A percentile compares a stretch with the other conserved stretches of the same genome.
Evolutionary conservation across 2,329 filamentous ascomycete genomes (phyloP).

Genomic region (Xylariaceae sp.): DNA sequence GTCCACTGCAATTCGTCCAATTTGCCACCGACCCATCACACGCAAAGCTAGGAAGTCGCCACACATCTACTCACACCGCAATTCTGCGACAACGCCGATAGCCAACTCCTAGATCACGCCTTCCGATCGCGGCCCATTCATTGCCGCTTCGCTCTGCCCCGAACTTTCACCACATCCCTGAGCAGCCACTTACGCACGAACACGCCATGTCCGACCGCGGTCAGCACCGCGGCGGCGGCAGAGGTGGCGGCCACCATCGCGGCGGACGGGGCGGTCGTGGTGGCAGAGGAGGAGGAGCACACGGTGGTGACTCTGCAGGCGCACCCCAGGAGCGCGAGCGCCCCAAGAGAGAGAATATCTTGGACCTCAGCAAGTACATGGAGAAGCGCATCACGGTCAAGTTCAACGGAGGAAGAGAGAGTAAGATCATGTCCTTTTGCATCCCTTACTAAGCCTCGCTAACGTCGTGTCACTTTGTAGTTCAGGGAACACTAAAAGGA

Average conservation of each 20-base stretch:
- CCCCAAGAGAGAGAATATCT: slow-evolving; percentile 98
- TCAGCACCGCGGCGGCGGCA: slow-evolving; percentile 47
- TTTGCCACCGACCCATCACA: too few relatives aligned
- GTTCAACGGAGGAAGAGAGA: slow-evolving; percentile 91
- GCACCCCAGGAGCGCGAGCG: slow-evolving; percentile 60
- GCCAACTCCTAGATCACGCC: too few relatives aligned
- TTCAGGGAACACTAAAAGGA: slow-evolving; percentile 85
- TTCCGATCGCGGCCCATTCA: neutral
- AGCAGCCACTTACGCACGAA: slow-evolving; percentile 14
- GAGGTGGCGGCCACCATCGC: slow-evolving; percentile 38
- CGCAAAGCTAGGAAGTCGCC: too few relatives aligned
- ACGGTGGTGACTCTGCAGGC: slow-evolving; percentile 44
- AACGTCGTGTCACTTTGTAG: slow-evolving; percentile 43
- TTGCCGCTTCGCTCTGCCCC: neutral
- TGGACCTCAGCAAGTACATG: slow-evolving; percentile 94
- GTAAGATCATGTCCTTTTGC: slow-evolving; percentile 45
- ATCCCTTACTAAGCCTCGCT: neutral
- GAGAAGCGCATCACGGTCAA: slow-evolving; percentile 95
- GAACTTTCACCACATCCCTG: neutral
- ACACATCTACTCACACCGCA: too few relatives aligned
- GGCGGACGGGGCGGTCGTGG: slow-evolving; percentile 40
- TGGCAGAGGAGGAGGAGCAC: slow-evolving; percentile 41
- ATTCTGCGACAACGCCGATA: too few relatives aligned
- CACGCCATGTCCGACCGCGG: slow-evolving; percentile 51
- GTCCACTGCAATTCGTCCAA: too few relatives aligned